phyloP scores from a whole-genome alignment of 225 moss, liverwort and hornwort species.

The Ulota crispa region DNA sequence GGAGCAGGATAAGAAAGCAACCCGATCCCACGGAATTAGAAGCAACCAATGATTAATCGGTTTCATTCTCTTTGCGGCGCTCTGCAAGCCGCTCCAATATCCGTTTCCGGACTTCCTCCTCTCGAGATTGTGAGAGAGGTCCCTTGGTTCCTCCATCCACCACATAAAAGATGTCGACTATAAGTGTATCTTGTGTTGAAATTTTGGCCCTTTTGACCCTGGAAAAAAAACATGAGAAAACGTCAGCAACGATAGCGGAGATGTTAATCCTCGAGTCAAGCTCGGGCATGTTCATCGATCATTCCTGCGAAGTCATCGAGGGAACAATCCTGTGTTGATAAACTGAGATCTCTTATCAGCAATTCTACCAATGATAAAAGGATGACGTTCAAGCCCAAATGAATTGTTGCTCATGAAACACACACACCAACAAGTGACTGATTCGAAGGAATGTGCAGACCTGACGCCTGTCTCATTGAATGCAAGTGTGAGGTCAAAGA shows the following conservation, averaged over 20 bases:
- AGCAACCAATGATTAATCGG: slow-evolving; percentile 23
- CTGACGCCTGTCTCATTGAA: slow-evolving; percentile 74
- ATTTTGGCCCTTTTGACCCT: slow-evolving; percentile 84
- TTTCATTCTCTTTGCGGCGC: slow-evolving; percentile 35
- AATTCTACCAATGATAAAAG: neutral
- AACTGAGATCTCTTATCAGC: neutral
- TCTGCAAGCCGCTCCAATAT: slow-evolving; percentile 63
- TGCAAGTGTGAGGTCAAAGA: slow-evolving; percentile 71
- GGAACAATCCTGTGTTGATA: neutral
- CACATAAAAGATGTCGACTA: slow-evolving; percentile 72
- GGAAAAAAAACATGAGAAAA: slow-evolving; percentile 24
- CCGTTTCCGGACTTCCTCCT: slow-evolving; percentile 51
- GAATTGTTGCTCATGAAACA: neutral
- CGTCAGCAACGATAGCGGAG: slow-evolving; percentile 5
- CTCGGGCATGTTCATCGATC: neutral
- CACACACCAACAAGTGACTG: neutral
- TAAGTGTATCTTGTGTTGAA: slow-evolving; percentile 55
- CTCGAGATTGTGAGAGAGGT: slow-evolving; percentile 50
- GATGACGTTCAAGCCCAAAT: neutral
- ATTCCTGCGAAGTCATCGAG: neutral
- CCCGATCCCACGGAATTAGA: slow-evolving; percentile 1
- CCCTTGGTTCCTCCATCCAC: slow-evolving; percentile 59
- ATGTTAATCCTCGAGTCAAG: neutral
- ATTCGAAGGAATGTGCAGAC: slow-evolving; percentile 30
- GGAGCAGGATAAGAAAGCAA: slow-evolving; percentile 17